Percentiles rank a stretch among this genome's conserved stretches.
Conservation (phyloP, 805 yeast species). For the Nakazawaea laoshanensis region DNA sequence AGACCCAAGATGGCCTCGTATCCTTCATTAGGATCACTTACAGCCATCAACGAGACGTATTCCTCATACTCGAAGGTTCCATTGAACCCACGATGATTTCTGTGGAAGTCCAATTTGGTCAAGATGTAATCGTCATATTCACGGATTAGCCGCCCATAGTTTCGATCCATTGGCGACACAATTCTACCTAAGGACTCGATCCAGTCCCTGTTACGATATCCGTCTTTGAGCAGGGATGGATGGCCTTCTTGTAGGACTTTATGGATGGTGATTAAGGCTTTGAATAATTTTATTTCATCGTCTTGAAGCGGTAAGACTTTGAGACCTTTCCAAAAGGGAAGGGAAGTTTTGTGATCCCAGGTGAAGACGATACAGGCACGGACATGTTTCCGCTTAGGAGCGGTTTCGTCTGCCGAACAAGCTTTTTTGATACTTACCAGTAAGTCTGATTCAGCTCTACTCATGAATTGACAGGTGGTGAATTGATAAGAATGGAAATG, state of each 20-base stretch:
- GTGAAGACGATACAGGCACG: constrained; percentile 92
- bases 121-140: constrained; percentile 69
- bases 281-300: constrained; percentile 80
- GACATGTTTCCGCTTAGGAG: constrained; percentile 95
- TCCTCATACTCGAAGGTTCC: constrained; percentile 97
- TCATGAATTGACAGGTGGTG: constrained; percentile 1
- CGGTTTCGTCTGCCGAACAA: constrained; percentile 74
- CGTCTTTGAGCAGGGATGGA: constrained; percentile 73
- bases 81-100: constrained; percentile 78
- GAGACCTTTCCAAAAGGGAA: constrained; percentile 78
- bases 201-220: constrained; percentile 71
- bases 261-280: constrained; percentile 77
- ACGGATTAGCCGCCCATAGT: constrained; percentile 64
- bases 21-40: constrained; percentile 93
- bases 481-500: not conserved
- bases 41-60: constrained; percentile 78
- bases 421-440: constrained; percentile 66
- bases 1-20: constrained; percentile 82
- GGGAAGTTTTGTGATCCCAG: constrained; percentile 87
- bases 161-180: constrained; percentile 34
- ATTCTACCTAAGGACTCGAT: constrained; percentile 62
- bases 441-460: constrained; percentile 18
- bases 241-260: constrained; percentile 99
- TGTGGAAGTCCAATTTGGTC: constrained; percentile 74
- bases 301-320: constrained; percentile 72